Percentiles rank a stretch among this genome's conserved stretches.
These are phyloP conservation scores for Rhododendron mucronatum DNA, from an alignment of 148 eudicot species.

Conservation along the genomic window DNA sequence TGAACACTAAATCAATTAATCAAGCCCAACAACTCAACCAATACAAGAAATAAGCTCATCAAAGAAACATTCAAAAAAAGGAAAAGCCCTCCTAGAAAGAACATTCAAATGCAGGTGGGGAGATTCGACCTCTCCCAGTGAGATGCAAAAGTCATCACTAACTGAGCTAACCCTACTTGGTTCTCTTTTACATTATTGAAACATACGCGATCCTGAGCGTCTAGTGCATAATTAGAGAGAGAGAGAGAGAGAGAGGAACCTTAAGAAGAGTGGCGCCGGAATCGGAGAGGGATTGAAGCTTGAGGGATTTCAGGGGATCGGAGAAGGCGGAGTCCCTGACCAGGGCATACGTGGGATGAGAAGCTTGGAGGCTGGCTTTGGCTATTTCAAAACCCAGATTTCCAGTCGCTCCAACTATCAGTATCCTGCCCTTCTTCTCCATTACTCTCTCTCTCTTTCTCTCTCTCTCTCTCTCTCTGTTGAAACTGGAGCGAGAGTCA, in stretches of 20 bases:
- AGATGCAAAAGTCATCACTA: no score
- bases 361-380: conserved; percentile 50
- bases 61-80: no score
- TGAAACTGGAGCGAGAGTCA: background rate
- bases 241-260: conserved; percentile 20
- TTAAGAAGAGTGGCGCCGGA: conserved; percentile 50
- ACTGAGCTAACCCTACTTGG: no score
- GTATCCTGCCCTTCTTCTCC: conserved; percentile 39
- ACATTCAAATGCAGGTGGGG: no score
- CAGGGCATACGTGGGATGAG: conserved; percentile 71
- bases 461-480: background rate
- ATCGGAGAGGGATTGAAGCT: conserved; percentile 42
- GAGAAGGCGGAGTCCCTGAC: conserved; percentile 51
- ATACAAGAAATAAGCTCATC: no score
- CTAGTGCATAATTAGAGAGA: no score
- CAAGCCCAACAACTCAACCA: no score
- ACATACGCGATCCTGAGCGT: no score
- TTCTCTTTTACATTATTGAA: no score
- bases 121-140: no score
- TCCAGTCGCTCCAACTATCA: conserved; percentile 78
- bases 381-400: conserved; percentile 61
- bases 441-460: background rate
- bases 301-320: conserved; percentile 41
- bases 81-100: no score
- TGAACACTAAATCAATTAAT: no score